Evolutionary conservation across 352 stramenopile species (phyloP).

Genomic region (Globisporangium megalacanthum): DNA sequence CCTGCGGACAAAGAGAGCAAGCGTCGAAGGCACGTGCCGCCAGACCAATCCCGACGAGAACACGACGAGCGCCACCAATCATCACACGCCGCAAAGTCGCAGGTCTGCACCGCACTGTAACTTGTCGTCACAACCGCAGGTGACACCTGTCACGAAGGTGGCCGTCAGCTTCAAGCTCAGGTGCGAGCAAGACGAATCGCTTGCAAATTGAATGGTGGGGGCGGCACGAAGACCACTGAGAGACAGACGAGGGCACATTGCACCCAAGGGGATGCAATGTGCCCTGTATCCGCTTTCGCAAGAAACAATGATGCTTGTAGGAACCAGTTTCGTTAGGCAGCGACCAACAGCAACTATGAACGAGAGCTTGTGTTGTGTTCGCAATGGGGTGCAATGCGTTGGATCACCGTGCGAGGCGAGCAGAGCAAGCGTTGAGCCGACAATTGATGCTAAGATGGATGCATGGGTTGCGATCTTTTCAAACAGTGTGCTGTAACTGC

Average conservation of each 20-base stretch:
- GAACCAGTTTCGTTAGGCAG: too few species aligned
- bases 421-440: neutral
- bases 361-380: too few species aligned
- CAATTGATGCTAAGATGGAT: neutral
- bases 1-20: neutral
- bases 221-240: too few species aligned
- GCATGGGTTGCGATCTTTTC: neutral
- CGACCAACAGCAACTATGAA: too few species aligned
- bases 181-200: too few species aligned
- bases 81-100: neutral
- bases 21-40: slow-evolving; percentile 4
- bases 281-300: too few species aligned
- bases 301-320: too few species aligned
- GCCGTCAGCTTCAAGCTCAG: too few species aligned
- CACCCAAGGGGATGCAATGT: too few species aligned
- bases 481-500: neutral
- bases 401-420: neutral
- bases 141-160: neutral
- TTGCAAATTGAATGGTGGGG: too few species aligned
- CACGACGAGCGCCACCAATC: neutral
- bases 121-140: neutral
- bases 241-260: too few species aligned
- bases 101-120: neutral
- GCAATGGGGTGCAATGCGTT: too few species aligned
- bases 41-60: slow-evolving; percentile 1